Base-by-base conservation (phyloP, 345 rosid genomes). In the Jatropha curcas region DNA sequence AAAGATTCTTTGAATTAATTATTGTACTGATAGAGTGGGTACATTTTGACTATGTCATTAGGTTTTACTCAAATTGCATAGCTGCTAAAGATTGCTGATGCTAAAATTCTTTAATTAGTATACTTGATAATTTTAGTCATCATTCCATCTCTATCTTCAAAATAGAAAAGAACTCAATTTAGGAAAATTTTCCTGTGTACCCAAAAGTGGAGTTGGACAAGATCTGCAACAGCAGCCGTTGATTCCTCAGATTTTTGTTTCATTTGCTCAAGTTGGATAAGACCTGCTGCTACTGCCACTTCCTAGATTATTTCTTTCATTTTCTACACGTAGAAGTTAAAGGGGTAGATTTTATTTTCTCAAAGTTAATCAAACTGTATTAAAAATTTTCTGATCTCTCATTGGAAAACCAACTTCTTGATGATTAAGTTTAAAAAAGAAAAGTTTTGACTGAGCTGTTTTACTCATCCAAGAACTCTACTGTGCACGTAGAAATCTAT, bases 391-490 rank as follows among this genome's bases (percentile, higher is more conserved):
- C 22, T 19, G 4, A 48, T 48, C 5, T 14, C 72, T 24, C 77
- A 34, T 74, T 48, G 72, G 61, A 67, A 67, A 66, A 37, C 72
- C 25, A 60, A 28, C 62, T 22, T 34, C 41, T 30, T 41, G 63
- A 70, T 62, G 27, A 30, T 70, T 62, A 25, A n/a, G 71, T 27
- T 39, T 52, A 1, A 3, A 10, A 22, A 58, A 17, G 45, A 41
- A 13, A 7, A 5, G 16, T 43, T 61, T 77, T 72, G 82, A 83
- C 72, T 35, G 82, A 71, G 72, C n/a, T 68, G 77, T 65, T 71
- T 65, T 57, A 71, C 27, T 45, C 79, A 46, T 56, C 43, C 71
- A 48, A 45, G 55, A 51, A 71, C 45, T 63, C 28, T 4, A 57
- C 60, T 51, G 3, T 33, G 27, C 60, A 17, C 71, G 76, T 41